phyloP scores from a whole-genome alignment of 2,329 filamentous ascomycete genomes.

The Chrysosporium keratinophilum region DNA sequence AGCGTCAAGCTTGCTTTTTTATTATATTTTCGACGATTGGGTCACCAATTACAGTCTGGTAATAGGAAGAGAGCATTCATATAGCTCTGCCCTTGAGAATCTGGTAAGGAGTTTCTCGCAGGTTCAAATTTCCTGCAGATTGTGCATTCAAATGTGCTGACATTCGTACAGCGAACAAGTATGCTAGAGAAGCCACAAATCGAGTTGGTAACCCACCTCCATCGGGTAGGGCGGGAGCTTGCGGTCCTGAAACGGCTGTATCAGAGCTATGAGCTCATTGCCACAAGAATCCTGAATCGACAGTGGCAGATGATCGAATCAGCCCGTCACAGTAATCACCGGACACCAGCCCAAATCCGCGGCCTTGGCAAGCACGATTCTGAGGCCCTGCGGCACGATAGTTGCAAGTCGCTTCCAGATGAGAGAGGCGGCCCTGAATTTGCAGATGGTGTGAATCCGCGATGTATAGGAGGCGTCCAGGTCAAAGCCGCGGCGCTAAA shows the following conservation, averaged over 20 bases:
- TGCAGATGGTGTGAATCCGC: background rate
- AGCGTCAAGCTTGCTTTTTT: slow-evolving; percentile 52
- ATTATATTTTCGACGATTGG: slow-evolving; percentile 60
- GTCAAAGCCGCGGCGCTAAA: slow-evolving; percentile 43
- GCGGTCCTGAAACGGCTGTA: slow-evolving; percentile 53
- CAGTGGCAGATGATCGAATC: slow-evolving; percentile 34
- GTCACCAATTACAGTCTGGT: slow-evolving; percentile 52
- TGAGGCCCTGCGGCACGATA: slow-evolving; percentile 2
- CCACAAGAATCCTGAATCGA: slow-evolving; percentile 50
- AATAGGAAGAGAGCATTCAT: slow-evolving; percentile 45
- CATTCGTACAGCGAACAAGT: slow-evolving; percentile 34
- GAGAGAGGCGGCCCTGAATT: slow-evolving; percentile 10
- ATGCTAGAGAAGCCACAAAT: slow-evolving; percentile 46
- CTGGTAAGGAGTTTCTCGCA: slow-evolving; percentile 33
- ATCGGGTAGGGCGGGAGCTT: slow-evolving; percentile 51
- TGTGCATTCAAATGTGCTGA: background rate
- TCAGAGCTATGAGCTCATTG: slow-evolving; percentile 51
- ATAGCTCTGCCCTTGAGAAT: slow-evolving; percentile 40
- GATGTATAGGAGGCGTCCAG: slow-evolving; percentile 29
- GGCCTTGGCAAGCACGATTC: background rate
- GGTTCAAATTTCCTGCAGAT: background rate
- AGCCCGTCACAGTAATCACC: slow-evolving; percentile 19
- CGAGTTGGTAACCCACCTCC: slow-evolving; percentile 41
- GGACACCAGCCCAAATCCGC: slow-evolving; percentile 1
- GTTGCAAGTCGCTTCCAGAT: background rate